phyloP scores from a whole-genome alignment of 192 early-diverging fungal species.

The Coemansia aciculifera region DNA sequence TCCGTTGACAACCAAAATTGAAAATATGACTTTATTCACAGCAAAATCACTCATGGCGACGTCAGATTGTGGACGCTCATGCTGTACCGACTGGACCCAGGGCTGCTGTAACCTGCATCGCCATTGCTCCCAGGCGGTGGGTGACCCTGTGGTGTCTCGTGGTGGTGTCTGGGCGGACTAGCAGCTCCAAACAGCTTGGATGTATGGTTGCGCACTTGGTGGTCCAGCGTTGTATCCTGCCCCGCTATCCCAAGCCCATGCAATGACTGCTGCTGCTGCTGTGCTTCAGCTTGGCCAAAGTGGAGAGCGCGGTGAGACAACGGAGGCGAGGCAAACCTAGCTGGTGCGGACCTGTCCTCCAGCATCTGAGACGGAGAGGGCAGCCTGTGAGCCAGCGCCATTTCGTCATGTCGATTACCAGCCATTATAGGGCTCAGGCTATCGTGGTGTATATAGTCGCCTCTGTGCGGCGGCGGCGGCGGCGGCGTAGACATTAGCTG shows the following conservation, averaged over 20 bases:
- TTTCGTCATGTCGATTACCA: background rate
- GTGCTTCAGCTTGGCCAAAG: background rate
- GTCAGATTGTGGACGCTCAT: constrained; percentile 54
- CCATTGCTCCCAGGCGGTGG: background rate
- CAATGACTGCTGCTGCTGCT: background rate
- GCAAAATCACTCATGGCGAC: constrained; percentile 19
- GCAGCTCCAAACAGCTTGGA: constrained; percentile 5
- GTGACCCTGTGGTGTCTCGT: constrained; percentile 10
- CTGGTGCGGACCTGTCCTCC: background rate
- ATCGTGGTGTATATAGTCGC: background rate
- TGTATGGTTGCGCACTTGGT: constrained; percentile 20
- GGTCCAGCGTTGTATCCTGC: constrained; percentile 12
- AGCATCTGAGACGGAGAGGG: constrained; percentile 13
- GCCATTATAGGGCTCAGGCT: constrained; percentile 5
- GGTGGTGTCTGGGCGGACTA: background rate
- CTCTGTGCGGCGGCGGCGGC: background rate
- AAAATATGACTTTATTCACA: constrained; percentile 7
- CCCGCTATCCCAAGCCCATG: background rate
- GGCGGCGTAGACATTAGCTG: constrained; percentile 1
- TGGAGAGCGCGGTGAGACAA: constrained; percentile 4
- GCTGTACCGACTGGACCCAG: constrained; percentile 36
- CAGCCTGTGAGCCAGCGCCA: background rate
- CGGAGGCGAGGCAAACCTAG: background rate
- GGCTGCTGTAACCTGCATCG: constrained; percentile 17
- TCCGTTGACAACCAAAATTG: background rate